Base-by-base conservation (phyloP, 495 filamentous ascomycete species). In the Tuber magnatum region DNA sequence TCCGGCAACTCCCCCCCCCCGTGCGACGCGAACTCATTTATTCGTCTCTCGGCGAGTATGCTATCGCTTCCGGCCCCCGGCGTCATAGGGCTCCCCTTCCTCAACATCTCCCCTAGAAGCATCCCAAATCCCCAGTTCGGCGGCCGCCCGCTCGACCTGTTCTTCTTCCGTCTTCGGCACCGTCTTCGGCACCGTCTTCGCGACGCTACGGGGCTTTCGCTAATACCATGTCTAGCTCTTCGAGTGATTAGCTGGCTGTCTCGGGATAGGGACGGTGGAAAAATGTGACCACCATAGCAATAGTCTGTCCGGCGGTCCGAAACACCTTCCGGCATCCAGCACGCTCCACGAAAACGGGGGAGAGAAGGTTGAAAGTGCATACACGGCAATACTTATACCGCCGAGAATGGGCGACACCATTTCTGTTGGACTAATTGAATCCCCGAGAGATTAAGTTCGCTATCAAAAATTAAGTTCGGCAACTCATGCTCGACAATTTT, bases 341-440 rank as follows among this genome's bases (percentile, higher is more conserved):
- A 35, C 86, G 87, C 85, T 92, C 90, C 72, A 93, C 89, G 80
- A 91, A 87, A 83, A 92, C 92, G 89, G 90, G 93, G 0, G 91
- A 92, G 71, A 89, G 87, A 0, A 90, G 1, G 91, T 86, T 14
- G 91, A 91, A 72, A 92, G 86, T 14, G 90, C 86, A 82, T 94
- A 94, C 56, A 93, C 88, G 38, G 91, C 87, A 84, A 91, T 89
- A 85, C 92, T 93, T 69, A 93, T 87, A 82, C 91, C 91, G 51
- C 91, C 91, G 0, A 93, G 83, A 22, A 93, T 84, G 22, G 92
- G 83, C 22, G 89, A 86, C 73, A 92, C 84, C 74, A 87, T 88
- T 79, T 89, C 86, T 1, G 82, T 81, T 74, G 87, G 84, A 32
- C 83, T 73, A 78, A 93, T 88, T 46, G 88, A 89, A 28, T 86